phyloP scores from a whole-genome alignment of 139 green algal species.

The Edaphochlamys debaryana region DNA sequence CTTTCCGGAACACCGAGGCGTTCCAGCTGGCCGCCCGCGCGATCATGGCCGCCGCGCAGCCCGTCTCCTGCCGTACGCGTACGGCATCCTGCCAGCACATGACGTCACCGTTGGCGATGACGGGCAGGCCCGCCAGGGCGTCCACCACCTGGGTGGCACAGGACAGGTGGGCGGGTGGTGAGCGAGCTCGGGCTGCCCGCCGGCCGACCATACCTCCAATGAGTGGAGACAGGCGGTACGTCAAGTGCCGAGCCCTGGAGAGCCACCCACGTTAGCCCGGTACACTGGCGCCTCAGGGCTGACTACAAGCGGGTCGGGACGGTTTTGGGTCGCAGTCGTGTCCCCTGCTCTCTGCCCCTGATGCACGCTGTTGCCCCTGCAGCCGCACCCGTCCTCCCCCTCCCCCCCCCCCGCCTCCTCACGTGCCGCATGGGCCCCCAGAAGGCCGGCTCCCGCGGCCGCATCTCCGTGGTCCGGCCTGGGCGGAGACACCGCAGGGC shows the following conservation, averaged over 20 bases:
- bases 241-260: no score
- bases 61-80: constrained; percentile 9
- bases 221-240: no score
- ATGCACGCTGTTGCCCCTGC: no score
- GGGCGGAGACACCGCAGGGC: no score
- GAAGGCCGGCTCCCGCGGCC: constrained; percentile 3
- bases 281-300: no score
- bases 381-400: no score
- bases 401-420: no score
- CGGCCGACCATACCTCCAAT: background rate
- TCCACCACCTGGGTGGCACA: constrained; percentile 20
- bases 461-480: constrained; percentile 24
- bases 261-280: no score
- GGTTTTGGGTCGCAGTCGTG: no score
- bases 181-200: no score
- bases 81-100: constrained; percentile 7
- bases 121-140: background rate
- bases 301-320: no score
- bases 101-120: constrained; percentile 31
- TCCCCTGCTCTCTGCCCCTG: no score
- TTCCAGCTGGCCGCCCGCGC: constrained; percentile 27
- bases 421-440: constrained; percentile 9
- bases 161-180: background rate
- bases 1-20: constrained; percentile 14
- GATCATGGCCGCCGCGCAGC: constrained; percentile 15